Base-by-base conservation (phyloP, 2,329 filamentous ascomycete genomes). In the Biscogniauxia mediterranea region DNA sequence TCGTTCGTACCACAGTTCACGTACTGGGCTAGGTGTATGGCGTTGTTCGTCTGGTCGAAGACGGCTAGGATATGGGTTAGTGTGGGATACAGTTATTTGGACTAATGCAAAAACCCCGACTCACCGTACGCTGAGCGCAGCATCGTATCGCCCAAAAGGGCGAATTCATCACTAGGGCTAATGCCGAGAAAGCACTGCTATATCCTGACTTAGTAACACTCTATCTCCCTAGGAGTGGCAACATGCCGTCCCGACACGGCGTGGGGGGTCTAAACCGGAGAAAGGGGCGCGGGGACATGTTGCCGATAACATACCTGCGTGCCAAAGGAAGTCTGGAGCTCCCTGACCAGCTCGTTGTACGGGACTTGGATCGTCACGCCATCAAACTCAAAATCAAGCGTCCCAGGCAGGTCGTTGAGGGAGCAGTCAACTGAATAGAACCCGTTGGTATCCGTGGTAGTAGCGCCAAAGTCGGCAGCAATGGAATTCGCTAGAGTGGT, bases 141-240 rank as follows among this genome's bases (percentile, higher is more conserved):
- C 70, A 87, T 84, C 1, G 83, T 84, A 66, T 85, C 84, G 11
- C 84, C 84, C n/a, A 86, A 76, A n/a, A 86, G 72, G 51, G 77
- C 76, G 65, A 83, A 84, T 26, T 77, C 75, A 6, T 76, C 71
- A 65, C 77, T 82, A 8, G 79, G 75, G 64, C 76, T 75, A 62
- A 85, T 78, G 7, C 82, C 82, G n/a, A 85, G 71, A 58, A 80
- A 82, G 67, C 82, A 85, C 11, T 69, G 38, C 38, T 46, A 46
- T 46, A 46, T 6, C 17, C 2, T 6, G 38, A 46, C 7, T 46
- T n/a, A 46, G 38, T n/a, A n/a, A n/a, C 38, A 9, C 23, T 23
- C 38, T 46, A 1, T 17, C 13, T 11, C 17, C 17, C 38, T 17
- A 32, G 11, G 28, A 32, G 7, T 8, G 28, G 28, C 11, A 32